Percentiles rank a stretch among this genome's conserved stretches.
These are phyloP conservation scores for Daldinia sp. DNA, from an alignment of 2,329 filamentous ascomycete species.

Conservation along the genomic window DNA sequence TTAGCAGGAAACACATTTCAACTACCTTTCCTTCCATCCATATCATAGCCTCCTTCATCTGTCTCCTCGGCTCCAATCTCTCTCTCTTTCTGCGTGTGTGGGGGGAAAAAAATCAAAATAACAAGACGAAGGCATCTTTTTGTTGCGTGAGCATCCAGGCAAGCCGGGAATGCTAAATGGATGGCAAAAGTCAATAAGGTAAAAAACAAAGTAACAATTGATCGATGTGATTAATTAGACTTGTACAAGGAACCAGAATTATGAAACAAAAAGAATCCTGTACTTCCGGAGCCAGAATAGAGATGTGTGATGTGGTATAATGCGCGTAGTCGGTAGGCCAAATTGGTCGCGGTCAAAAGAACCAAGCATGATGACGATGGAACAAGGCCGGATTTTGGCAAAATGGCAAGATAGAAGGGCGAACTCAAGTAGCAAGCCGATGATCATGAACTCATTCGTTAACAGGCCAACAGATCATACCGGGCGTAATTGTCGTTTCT, in stretches of 20 bases:
- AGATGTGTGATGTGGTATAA: background rate
- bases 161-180: too few relatives aligned
- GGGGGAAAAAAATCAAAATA: background rate
- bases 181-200: too few relatives aligned
- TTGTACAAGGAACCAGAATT: slow-evolving; percentile 13
- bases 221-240: slow-evolving; percentile 1
- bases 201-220: background rate
- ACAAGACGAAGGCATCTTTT: slow-evolving; percentile 1
- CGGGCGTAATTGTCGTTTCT: slow-evolving; percentile 32
- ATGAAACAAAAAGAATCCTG: slow-evolving; percentile 5
- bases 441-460: slow-evolving; percentile 30
- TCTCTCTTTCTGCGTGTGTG: background rate
- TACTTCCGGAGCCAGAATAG: slow-evolving; percentile 11
- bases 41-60: background rate
- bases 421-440: background rate
- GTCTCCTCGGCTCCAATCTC: slow-evolving; percentile 2
- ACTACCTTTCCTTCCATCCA: background rate
- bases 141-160: background rate
- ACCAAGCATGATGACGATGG: background rate
- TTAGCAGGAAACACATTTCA: background rate
- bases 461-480: slow-evolving; percentile 24
- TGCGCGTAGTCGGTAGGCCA: background rate
- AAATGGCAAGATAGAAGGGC: background rate
- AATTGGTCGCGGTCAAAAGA: slow-evolving; percentile 3
- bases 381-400: background rate